Base-by-base conservation (phyloP, 805 yeast genomes). In the Wickerhamiella dianesei region DNA sequence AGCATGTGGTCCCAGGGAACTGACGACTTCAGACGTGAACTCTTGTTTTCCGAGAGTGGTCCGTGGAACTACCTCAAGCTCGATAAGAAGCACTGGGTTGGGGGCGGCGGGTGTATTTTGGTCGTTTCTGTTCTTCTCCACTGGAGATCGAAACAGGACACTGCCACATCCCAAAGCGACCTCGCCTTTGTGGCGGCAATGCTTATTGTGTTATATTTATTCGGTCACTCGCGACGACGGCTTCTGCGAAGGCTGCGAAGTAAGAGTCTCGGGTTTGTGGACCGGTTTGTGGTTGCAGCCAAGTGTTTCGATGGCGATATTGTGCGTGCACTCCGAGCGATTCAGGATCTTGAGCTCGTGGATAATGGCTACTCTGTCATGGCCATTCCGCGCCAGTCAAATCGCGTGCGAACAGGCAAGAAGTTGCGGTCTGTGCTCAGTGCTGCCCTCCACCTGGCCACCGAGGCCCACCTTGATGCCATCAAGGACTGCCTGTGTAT, bases 101-200 rank as follows among this genome's bases (percentile, higher is more conserved):
- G 67, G 13, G 64, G 65, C 14, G 66, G 67, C 16, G 67, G 67
- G 16, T 59, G 62, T 37, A 48, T 65, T 12, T 54, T 64, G 14
- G 63, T 61, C 1, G 52, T 65, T 5, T 61, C 60, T 4, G 56
- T 60, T 21, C 51, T 65, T 21, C 49, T 66, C 6, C 51, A 62
- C 6, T 62, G 64, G 62, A 39, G 43, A 9, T 44, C 41, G 13
- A 37, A 39, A 37, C 29, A 22, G 5, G 37, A 39, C 9, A 20
- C 37, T 2, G 37, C 48, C 6, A 2, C 48, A 12, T 12, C 51
- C 4, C 22, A 35, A 2, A 8, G 39, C 18, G 53, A 49, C 35
- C 44, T 48, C 17, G 40, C 42, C 2, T 41, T 44, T 16, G 55
- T 62, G 3, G 53, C 57, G n/a, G 50, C 54, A 3, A 45, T 64